Percentiles rank a stretch among this genome's conserved stretches.
phyloP scores from a whole-genome alignment of 164 flowering plant genomes.

The Vitis cinerea region DNA sequence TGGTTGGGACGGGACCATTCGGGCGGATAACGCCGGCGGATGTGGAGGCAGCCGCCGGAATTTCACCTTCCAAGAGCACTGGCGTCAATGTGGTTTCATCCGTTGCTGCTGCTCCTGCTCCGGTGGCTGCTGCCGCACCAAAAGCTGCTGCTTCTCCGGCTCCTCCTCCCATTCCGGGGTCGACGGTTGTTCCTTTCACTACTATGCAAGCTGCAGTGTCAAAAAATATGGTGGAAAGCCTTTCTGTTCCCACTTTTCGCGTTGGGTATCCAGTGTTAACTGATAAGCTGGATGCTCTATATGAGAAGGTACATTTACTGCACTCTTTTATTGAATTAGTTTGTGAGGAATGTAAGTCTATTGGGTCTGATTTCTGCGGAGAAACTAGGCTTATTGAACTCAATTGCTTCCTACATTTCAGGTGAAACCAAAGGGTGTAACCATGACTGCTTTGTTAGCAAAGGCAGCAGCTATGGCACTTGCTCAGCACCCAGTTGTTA shows the following conservation, averaged over 20 bases:
- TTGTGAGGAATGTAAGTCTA: background rate
- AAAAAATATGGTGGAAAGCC: conserved; percentile 89
- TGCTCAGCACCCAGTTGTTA: conserved; percentile 89
- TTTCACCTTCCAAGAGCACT: conserved; percentile 36
- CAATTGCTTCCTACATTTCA: conserved; percentile 15
- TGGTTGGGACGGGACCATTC: conserved; percentile 75
- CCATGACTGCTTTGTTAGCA: conserved; percentile 88
- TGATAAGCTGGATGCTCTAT: conserved; percentile 79
- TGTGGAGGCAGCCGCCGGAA: conserved; percentile 81
- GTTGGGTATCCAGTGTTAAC: conserved; percentile 86
- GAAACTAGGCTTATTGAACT: background rate
- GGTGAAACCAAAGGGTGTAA: conserved; percentile 94
- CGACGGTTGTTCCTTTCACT: conserved; percentile 71
- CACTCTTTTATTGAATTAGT: background rate
- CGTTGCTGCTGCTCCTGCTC: conserved; percentile 24
- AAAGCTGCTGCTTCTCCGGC: conserved; percentile 22
- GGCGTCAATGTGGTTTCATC: conserved; percentile 25
- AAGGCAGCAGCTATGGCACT: conserved; percentile 90
- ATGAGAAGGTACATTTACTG: conserved; percentile 58
- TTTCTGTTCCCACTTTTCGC: conserved; percentile 80
- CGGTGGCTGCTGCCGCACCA: conserved; percentile 28
- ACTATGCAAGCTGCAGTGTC: conserved; percentile 90
- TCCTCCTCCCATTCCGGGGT: conserved; percentile 51
- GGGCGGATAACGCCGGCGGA: conserved; percentile 83
- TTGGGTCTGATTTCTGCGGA: background rate